Conservation (phyloP, 805 yeast species). For the Yarrowia sp. region DNA sequence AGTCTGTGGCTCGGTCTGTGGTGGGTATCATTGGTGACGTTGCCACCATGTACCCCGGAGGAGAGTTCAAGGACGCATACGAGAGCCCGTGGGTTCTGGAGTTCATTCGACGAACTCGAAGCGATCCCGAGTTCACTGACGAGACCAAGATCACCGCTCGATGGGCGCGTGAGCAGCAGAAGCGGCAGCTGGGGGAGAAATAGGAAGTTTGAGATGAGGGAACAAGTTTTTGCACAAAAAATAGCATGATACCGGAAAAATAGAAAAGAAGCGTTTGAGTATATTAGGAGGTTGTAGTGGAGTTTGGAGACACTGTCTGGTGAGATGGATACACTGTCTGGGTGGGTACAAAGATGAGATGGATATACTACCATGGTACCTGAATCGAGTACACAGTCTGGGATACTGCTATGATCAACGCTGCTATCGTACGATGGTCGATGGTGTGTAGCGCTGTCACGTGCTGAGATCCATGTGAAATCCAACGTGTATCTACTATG, state of each 20-base stretch:
- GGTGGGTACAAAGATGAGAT: too few relatives aligned
- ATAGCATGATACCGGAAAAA: conserved; percentile 24
- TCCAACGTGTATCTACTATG: too few relatives aligned
- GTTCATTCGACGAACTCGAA: conserved; percentile 68
- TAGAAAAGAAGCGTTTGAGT: conserved; percentile 1
- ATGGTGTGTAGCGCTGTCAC: too few relatives aligned
- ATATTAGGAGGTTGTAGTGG: too few relatives aligned
- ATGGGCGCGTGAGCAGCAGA: conserved; percentile 93
- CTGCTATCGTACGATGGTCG: too few relatives aligned
- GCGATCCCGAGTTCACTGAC: conserved; percentile 56
- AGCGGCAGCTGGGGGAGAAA: conserved; percentile 38
- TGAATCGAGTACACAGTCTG: too few relatives aligned
- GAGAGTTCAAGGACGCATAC: conserved; percentile 65
- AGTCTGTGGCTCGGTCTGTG: conserved; percentile 72
- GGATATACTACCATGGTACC: too few relatives aligned
- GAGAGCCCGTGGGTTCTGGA: conserved; percentile 75
- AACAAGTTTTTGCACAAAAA: neutral
- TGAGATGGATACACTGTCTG: too few relatives aligned
- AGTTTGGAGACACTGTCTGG: too few relatives aligned
- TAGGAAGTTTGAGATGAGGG: neutral
- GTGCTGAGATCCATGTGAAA: too few relatives aligned
- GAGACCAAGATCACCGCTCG: conserved; percentile 86
- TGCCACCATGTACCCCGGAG: conserved; percentile 78
- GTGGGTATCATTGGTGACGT: conserved; percentile 92
- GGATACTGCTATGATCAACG: too few relatives aligned